Percentiles rank a stretch among this genome's conserved stretches.
These are phyloP conservation scores for Psophocarpus tetragonolobus DNA, from an alignment of 306 rosid genomes.

Conservation along the genomic window DNA sequence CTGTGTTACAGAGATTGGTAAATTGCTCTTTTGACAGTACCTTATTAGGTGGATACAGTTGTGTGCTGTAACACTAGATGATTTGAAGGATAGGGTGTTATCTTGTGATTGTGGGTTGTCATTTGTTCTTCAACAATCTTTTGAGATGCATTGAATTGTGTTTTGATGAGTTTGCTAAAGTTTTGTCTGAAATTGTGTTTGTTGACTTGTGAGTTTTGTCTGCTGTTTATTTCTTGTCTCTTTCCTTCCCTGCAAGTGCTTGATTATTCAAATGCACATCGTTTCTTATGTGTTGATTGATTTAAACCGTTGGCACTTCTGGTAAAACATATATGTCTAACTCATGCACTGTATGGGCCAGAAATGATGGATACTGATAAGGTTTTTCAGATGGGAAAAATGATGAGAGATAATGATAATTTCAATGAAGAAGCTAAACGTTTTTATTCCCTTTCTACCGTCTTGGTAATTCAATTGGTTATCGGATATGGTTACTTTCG, in stretches of 20 bases:
- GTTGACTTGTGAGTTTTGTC: slow-evolving; percentile 3
- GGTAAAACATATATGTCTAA: neutral
- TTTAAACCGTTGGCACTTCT: slow-evolving; percentile 1
- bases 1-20: slow-evolving; percentile 7
- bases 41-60: neutral
- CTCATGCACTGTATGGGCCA: neutral
- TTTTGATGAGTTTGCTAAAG: neutral
- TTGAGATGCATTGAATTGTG: slow-evolving; percentile 11
- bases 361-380: neutral
- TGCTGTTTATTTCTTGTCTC: slow-evolving; percentile 18
- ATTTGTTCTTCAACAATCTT: slow-evolving; percentile 10
- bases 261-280: neutral
- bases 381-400: slow-evolving; percentile 16
- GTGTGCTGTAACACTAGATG: neutral
- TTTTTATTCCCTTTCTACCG: neutral
- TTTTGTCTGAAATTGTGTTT: slow-evolving; percentile 10
- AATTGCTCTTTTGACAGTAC: neutral
- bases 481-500: neutral
- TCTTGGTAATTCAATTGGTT: slow-evolving; percentile 25
- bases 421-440: neutral
- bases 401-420: neutral
- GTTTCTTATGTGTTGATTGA: neutral
- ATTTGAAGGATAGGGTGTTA: neutral
- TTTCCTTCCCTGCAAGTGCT: slow-evolving; percentile 14
- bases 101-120: slow-evolving; percentile 3